phyloP scores from a whole-genome alignment of 1,284 basidiomycete genomes.

The Ceratobasidium sp. region DNA sequence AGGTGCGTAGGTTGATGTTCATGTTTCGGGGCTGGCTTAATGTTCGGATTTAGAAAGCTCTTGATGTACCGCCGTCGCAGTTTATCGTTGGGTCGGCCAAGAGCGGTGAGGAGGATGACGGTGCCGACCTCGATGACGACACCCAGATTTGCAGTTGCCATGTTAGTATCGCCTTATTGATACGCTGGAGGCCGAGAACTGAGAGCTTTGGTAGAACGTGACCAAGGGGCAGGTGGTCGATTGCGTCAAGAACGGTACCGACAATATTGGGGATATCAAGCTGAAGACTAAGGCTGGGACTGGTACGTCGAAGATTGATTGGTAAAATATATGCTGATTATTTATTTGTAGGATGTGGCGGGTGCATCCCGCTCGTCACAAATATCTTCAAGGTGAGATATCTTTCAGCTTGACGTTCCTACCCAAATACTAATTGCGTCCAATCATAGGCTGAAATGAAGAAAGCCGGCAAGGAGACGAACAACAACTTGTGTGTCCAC shows the following conservation, averaged over 20 bases:
- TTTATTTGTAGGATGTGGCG: conserved; percentile 68
- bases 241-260: conserved; percentile 68
- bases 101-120: conserved; percentile 68
- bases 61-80: conserved; percentile 75
- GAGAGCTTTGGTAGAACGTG: conserved; percentile 63
- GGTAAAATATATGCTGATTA: background rate
- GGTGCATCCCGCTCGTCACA: conserved; percentile 72
- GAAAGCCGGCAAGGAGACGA: conserved; percentile 73
- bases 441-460: conserved; percentile 69
- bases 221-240: conserved; percentile 71
- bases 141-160: conserved; percentile 80
- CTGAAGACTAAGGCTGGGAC: conserved; percentile 77
- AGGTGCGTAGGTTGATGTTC: conserved; percentile 57
- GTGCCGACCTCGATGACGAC: conserved; percentile 78
- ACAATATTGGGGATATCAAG: conserved; percentile 71
- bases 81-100: conserved; percentile 73
- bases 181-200: conserved; percentile 29
- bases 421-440: conserved; percentile 51
- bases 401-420: background rate
- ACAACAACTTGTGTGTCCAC: conserved; percentile 76
- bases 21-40: background rate
- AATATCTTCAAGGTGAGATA: conserved; percentile 65
- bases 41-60: conserved; percentile 63
- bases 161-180: conserved; percentile 52
- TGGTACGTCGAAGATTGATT: conserved; percentile 53